Conservation (phyloP, 805 yeast genomes). For the Monosporozyma servazzii region DNA sequence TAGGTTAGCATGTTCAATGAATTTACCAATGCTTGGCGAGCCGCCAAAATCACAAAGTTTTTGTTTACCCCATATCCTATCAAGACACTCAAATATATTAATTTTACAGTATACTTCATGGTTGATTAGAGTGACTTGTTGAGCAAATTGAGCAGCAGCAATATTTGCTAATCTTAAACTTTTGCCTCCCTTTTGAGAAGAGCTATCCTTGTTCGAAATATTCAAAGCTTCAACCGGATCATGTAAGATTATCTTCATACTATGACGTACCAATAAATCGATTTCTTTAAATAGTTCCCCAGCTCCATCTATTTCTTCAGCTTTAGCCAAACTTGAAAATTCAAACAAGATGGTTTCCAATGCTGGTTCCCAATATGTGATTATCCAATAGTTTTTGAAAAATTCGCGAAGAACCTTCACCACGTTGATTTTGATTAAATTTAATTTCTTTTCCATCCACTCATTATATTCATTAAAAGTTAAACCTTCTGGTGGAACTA, state of each 20-base stretch:
- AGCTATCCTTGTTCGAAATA: not conserved
- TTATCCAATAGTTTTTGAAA: conserved; percentile 62
- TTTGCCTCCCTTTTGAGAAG: conserved; percentile 10
- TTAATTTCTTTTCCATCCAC: conserved; percentile 66
- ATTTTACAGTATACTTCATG: conserved; percentile 60
- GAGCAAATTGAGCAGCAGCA: conserved; percentile 67
- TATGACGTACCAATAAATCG: conserved; percentile 2
- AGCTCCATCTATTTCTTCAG: conserved; percentile 38
- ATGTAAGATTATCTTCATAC: not conserved
- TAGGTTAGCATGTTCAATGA: conserved; percentile 67
- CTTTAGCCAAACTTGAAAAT: conserved; percentile 33
- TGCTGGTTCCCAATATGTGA: conserved; percentile 43
- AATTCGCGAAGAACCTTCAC: conserved; percentile 56
- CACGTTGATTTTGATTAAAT: conserved; percentile 57
- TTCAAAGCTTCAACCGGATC: not conserved
- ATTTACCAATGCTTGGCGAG: conserved; percentile 46
- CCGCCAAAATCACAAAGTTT: conserved; percentile 48
- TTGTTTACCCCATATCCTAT: conserved; percentile 60
- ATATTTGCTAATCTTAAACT: conserved; percentile 51
- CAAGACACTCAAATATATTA: conserved; percentile 63
- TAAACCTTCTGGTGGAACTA: conserved; percentile 79
- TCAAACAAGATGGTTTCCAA: conserved; percentile 29
- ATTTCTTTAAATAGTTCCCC: conserved; percentile 32
- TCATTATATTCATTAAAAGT: conserved; percentile 69
- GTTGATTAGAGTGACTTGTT: conserved; percentile 77